phyloP scores from a whole-genome alignment of 2,329 filamentous ascomycete genomes.

The Penicillium verrucosum region DNA sequence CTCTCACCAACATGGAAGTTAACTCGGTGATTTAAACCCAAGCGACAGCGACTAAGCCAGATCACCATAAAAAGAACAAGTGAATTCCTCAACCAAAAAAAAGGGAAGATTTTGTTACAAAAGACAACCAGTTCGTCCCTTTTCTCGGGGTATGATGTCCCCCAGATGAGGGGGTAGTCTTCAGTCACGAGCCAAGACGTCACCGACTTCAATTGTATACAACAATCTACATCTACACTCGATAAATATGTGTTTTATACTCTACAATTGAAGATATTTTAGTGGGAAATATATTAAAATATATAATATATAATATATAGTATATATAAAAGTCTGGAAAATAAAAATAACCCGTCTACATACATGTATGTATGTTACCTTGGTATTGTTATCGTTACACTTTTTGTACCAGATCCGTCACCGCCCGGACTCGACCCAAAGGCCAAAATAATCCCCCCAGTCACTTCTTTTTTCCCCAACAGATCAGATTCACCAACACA shows the following conservation, averaged over 20 bases:
- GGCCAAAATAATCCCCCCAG: neutral
- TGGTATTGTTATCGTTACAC: too few species aligned
- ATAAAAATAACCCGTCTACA: too few species aligned
- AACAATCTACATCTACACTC: neutral
- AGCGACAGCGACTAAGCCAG: neutral
- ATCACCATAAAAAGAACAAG: neutral
- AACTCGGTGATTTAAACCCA: neutral
- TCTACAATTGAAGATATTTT: neutral
- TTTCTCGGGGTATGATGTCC: neutral
- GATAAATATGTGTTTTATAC: neutral
- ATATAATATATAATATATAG: too few species aligned
- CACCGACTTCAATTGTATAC: neutral
- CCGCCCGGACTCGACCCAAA: conserved; percentile 3
- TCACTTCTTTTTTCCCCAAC: neutral
- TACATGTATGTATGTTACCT: too few species aligned
- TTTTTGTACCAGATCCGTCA: neutral
- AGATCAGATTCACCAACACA: neutral
- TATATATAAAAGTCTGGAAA: too few species aligned
- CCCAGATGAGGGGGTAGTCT: conserved; percentile 1
- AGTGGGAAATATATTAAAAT: neutral
- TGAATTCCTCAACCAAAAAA: too few species aligned
- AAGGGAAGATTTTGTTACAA: neutral
- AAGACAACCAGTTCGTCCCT: neutral
- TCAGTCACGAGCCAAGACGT: conserved; percentile 8
- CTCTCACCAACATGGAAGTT: neutral